A percentile compares a stretch with the other conserved stretches of the same genome.
Evolutionary conservation across 805 yeast species (phyloP).

Genomic region (Candida vartiovaarae): DNA sequence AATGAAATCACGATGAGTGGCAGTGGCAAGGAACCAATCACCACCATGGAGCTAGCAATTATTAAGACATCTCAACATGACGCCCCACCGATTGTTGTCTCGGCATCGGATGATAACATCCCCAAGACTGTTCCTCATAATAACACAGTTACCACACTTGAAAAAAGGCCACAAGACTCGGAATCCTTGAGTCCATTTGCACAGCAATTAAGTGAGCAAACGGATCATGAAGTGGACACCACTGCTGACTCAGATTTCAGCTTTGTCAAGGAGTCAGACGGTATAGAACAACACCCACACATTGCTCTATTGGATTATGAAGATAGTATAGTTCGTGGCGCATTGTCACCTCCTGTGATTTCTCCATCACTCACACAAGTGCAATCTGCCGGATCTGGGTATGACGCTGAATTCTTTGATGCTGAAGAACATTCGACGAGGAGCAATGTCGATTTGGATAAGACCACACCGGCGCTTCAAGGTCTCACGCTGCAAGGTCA

Average conservation of each 20-base stretch:
- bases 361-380: too few species aligned
- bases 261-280: neutral
- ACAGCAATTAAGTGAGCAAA: too few species aligned
- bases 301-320: too few species aligned
- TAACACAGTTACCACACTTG: too few species aligned
- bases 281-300: neutral
- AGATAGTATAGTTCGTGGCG: neutral
- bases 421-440: constrained; percentile 6
- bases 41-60: neutral
- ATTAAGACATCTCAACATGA: neutral
- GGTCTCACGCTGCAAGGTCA: neutral
- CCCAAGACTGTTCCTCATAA: too few species aligned
- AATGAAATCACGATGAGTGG: too few species aligned
- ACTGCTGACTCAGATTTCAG: neutral
- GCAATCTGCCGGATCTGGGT: neutral
- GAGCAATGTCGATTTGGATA: constrained; percentile 1
- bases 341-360: neutral
- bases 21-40: too few species aligned
- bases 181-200: too few species aligned
- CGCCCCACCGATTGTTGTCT: too few species aligned
- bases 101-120: too few species aligned
- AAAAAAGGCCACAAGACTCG: too few species aligned
- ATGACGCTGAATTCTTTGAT: constrained; percentile 11
- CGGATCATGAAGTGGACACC: neutral
- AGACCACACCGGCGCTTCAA: neutral